Base-by-base conservation (phyloP, 805 yeast species). In the Sugiyamaella smithiae region DNA sequence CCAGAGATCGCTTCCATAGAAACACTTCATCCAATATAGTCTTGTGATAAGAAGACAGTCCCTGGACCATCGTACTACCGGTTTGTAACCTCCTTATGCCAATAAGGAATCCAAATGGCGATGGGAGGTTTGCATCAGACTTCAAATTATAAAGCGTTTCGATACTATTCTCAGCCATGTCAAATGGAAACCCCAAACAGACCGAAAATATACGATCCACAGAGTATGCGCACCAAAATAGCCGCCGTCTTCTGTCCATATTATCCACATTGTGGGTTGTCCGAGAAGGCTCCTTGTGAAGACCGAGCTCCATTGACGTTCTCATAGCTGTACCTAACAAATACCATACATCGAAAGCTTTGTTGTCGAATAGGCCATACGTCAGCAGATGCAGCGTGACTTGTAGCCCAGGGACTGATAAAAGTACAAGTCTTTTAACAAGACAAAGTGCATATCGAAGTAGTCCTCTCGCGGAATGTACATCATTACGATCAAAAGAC, bases 271-370 rank as follows among this genome's bases (percentile, higher is more conserved):
- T 33, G 6, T n/a, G 9, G 25, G 35, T 32, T n/a, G 48, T 14
- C 23, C 12, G 32, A 1, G 45, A 37, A 2, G 51, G 42, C 23
- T 48, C 51, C 36, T 48, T 48, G 26, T 48, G 51, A 8, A 48
- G 48, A 9, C 51, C 51, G 4, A 48, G 35, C 35, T 48, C 51
- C 46, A 43, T 48, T 12, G 40, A 36, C 8, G 51, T 48, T 20
- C 51, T 8, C 51, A 48, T 48, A 17, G 51, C 51, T 8, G 42
- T 29, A 8, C 40, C 40, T 3, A 48, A 24, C 9, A 48, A 24
- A 36, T 48, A 43, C 43, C 48, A 48, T 4, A 26, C 37, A 17
- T 48, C 51, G 8, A 48, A 28, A 14, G 24, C 36, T 28, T 20
- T 28, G 40, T 33, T 35, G 33, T 48, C 37, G 16, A 43, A 29